Base-by-base conservation (phyloP, 495 filamentous ascomycete genomes). In the Penicillium psychrofluorescens region DNA sequence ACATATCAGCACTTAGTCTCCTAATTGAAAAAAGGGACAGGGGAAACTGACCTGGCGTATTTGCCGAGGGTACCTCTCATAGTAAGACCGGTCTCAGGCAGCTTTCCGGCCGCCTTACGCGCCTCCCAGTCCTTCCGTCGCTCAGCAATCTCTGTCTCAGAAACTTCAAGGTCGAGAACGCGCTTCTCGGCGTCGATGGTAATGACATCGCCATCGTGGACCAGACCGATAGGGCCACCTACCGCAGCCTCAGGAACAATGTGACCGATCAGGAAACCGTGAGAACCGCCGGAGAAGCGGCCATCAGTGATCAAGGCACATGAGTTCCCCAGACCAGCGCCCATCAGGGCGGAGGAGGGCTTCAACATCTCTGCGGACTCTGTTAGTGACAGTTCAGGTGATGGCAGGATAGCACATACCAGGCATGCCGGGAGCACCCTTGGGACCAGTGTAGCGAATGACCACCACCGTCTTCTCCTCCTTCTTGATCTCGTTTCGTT, bases 401-500 rank as follows among this genome's bases (percentile, higher is more conserved):
- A 11, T 11, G 12, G 11, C 16, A 22, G 5, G 1, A 27, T 29
- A 33, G 40, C 28, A 56, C 86, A 8, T 57, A 68, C 64, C 63
- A 49, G 92, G 92, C 92, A 98, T 98, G 29, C 92, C 92, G 5
- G 92, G 92, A 0, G 90, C 92, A 56, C 92, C 92, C 63, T 88
- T 90, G 29, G 92, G 92, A 0, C 92, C 92, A 56, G 91, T 88
- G 73, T 98, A 96, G 38, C 92, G 87, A 71, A 98, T 97, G 38
- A 97, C 81, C 37, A 96, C 91, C 29, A 98, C 94, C 0, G 87
- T 94, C 74, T 96, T 97, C 66, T 98, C 91, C 48, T 90, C 91
- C 74, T 94, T 91, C 71, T 86, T 90, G 64, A 97, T 86, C 45
- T 88, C 85, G 28, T 84, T 84, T 38, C 75, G 70, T 69, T 91